Percentiles rank a stretch among this genome's conserved stretches.
phyloP scores from a whole-genome alignment of 495 filamentous ascomycete genomes.

The Rostrohypoxylon terebratum region DNA sequence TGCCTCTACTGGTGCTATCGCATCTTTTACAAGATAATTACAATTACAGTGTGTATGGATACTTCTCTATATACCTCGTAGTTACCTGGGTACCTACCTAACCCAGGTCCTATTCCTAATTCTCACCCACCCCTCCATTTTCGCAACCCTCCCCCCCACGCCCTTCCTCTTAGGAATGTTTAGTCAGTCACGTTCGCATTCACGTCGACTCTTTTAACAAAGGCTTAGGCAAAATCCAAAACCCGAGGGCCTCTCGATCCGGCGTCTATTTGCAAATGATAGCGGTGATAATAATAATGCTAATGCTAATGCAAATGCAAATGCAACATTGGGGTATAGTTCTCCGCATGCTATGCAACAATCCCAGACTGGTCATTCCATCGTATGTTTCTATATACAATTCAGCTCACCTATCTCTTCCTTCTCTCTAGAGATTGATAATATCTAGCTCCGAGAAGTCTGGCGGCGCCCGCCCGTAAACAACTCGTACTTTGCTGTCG shows the following conservation, averaged over 20 bases:
- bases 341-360: conserved; percentile 38
- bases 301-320: conserved; percentile 25
- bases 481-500: conserved; percentile 84
- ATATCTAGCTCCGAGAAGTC: conserved; percentile 93
- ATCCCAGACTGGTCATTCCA: conserved; percentile 38
- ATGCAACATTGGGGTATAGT: conserved; percentile 41
- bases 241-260: not conserved
- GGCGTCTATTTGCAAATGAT: conserved; percentile 33
- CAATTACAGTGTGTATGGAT: not conserved
- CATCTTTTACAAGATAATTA: not conserved
- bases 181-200: not conserved
- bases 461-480: conserved; percentile 88
- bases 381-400: conserved; percentile 42
- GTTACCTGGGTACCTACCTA: not conserved
- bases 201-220: not conserved
- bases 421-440: conserved; percentile 73
- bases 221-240: conserved; percentile 17
- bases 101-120: not conserved
- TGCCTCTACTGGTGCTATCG: not conserved
- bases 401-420: conserved; percentile 22
- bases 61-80: too few species aligned
- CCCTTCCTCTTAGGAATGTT: not conserved
- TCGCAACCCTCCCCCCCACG: not conserved
- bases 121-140: not conserved
- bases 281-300: conserved; percentile 28